Conservation (phyloP, 2,329 filamentous ascomycete species). For the Penicillium sp. region DNA sequence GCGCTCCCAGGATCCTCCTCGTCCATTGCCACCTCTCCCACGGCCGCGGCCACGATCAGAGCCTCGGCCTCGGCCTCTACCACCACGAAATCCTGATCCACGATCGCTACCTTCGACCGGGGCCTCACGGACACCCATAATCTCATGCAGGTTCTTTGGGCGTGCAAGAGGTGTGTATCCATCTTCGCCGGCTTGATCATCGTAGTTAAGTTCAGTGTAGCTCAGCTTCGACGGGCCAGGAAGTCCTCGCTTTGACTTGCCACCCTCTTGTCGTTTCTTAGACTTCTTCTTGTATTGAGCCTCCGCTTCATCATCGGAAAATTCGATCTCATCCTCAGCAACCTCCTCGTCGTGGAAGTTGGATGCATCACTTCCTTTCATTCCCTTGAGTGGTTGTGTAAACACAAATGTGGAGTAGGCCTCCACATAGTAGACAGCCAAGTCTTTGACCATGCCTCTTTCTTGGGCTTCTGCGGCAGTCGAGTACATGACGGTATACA, state of each 20-base stretch:
- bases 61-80: slow-evolving; percentile 48
- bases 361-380: slow-evolving; percentile 90
- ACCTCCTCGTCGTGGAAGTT: slow-evolving; percentile 94
- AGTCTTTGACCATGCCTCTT: slow-evolving; percentile 65
- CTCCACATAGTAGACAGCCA: slow-evolving; percentile 74
- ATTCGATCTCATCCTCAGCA: slow-evolving; percentile 81
- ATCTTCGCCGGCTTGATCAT: slow-evolving; percentile 56
- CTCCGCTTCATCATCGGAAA: slow-evolving; percentile 95
- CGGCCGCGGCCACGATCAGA: slow-evolving; percentile 40
- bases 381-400: slow-evolving; percentile 71
- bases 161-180: slow-evolving; percentile 67
- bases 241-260: slow-evolving; percentile 36
- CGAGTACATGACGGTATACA: slow-evolving; percentile 78
- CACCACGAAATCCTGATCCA: slow-evolving; percentile 44
- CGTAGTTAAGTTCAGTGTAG: slow-evolving; percentile 59
- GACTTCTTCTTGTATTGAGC: slow-evolving; percentile 68
- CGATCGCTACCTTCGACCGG: slow-evolving; percentile 37
- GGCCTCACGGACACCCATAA: slow-evolving; percentile 44
- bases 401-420: slow-evolving; percentile 80
- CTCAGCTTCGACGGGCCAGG: slow-evolving; percentile 41
- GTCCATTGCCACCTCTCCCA: slow-evolving; percentile 31
- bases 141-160: slow-evolving; percentile 60
- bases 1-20: slow-evolving; percentile 31
- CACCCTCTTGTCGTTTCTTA: slow-evolving; percentile 59
- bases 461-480: slow-evolving; percentile 65